Evolutionary conservation across 2,329 filamentous ascomycete genomes (phyloP).

Genomic region (Myriosclerotinia duriaeana): DNA sequence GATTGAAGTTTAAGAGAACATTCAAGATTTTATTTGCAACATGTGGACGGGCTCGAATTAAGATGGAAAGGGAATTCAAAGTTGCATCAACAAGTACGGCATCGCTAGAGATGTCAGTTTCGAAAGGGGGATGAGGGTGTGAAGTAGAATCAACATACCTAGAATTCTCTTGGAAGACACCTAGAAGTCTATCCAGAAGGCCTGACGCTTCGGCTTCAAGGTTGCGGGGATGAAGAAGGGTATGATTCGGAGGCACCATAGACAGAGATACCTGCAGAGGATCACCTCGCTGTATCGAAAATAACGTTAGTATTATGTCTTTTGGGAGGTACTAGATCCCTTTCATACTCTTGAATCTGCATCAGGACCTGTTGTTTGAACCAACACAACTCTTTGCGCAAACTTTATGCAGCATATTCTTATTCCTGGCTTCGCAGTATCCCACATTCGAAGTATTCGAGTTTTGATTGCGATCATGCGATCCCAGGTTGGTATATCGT

Average conservation of each 20-base stretch:
- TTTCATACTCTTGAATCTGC: slow-evolving; percentile 75
- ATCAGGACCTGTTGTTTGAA: slow-evolving; percentile 82
- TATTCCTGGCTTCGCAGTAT: slow-evolving; percentile 70
- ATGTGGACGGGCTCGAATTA: slow-evolving; percentile 78
- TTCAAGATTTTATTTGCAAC: slow-evolving; percentile 84
- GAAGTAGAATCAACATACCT: slow-evolving; percentile 56
- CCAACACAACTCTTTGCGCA: slow-evolving; percentile 85
- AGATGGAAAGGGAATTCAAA: slow-evolving; percentile 78
- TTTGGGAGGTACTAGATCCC: slow-evolving; percentile 22
- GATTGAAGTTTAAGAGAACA: slow-evolving; percentile 87
- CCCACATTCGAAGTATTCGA: slow-evolving; percentile 85
- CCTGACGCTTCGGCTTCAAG: slow-evolving; percentile 93
- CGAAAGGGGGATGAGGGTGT: slow-evolving; percentile 16
- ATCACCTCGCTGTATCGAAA: slow-evolving; percentile 58
- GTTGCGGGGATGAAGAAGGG: slow-evolving; percentile 72
- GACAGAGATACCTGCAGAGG: slow-evolving; percentile 82
- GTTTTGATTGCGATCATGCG: slow-evolving; percentile 86
- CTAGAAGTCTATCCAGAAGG: slow-evolving; percentile 82
- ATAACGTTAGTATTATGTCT: slow-evolving; percentile 26
- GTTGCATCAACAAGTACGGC: slow-evolving; percentile 87
- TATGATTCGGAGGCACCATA: slow-evolving; percentile 80
- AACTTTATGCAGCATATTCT: slow-evolving; percentile 97
- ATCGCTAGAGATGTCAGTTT: slow-evolving; percentile 62
- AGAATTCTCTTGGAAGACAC: slow-evolving; percentile 80
- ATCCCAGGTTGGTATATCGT: slow-evolving; percentile 81